Percentiles rank a stretch among this genome's conserved stretches.
These are phyloP conservation scores for Ceratocystis alfenasii DNA, from an alignment of 2,329 filamentous ascomycete genomes.

Conservation along the genomic window DNA sequence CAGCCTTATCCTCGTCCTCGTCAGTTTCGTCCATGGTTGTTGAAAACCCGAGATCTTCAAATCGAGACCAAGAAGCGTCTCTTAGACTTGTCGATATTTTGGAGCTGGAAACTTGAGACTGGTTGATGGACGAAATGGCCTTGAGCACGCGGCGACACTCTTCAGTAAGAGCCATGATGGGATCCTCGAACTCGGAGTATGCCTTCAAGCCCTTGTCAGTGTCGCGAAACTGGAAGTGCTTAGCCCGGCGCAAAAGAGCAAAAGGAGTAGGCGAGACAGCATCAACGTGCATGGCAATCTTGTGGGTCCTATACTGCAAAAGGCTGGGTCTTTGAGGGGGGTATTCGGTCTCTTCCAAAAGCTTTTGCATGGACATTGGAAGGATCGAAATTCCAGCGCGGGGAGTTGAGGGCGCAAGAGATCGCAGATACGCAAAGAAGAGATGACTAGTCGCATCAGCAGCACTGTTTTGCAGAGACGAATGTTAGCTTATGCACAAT, in stretches of 20 bases:
- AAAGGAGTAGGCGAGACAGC: conserved; percentile 91
- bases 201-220: conserved; percentile 72
- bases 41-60: conserved; percentile 87
- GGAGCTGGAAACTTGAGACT: conserved; percentile 60
- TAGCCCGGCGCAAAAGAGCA: conserved; percentile 74
- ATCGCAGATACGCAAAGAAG: conserved; percentile 94
- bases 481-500: conserved; percentile 27
- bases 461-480: conserved; percentile 44
- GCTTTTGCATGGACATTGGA: conserved; percentile 78
- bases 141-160: conserved; percentile 85
- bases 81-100: conserved; percentile 61
- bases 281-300: conserved; percentile 94
- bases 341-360: conserved; percentile 87
- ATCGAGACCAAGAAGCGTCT: conserved; percentile 91
- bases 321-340: conserved; percentile 68
- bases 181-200: conserved; percentile 82
- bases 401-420: conserved; percentile 67
- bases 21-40: conserved; percentile 61
- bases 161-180: conserved; percentile 75
- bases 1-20: conserved; percentile 44
- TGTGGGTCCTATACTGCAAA: conserved; percentile 68
- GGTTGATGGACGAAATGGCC: conserved; percentile 78
- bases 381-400: conserved; percentile 71
- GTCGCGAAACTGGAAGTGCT: conserved; percentile 90
- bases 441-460: conserved; percentile 93